Conservation (phyloP, 768 basidiomycete genomes). For the Leccinum barrowsii region DNA sequence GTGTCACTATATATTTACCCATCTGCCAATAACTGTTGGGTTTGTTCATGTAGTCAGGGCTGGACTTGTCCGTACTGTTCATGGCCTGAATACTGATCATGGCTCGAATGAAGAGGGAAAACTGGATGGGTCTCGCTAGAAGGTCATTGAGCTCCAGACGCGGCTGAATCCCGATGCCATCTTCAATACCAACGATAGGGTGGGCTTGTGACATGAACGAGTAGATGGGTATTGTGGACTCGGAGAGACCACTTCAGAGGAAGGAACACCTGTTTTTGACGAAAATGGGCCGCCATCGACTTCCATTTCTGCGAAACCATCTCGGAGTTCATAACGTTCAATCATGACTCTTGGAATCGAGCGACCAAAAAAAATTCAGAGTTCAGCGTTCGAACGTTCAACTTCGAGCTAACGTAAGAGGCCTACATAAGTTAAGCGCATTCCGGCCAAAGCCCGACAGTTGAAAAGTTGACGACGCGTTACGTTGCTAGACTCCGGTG, state of each 20-base stretch:
- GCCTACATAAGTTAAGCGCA: too few relatives aligned
- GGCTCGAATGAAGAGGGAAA: constrained; percentile 19
- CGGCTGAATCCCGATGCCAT: constrained; percentile 8
- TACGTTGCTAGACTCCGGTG: too few relatives aligned
- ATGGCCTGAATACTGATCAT: constrained; percentile 3
- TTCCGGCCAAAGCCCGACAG: too few relatives aligned
- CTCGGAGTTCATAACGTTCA: too few relatives aligned
- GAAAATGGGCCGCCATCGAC: too few relatives aligned
- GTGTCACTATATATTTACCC: not conserved
- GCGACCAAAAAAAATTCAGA: too few relatives aligned
- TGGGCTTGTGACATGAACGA: constrained; percentile 11
- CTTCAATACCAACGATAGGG: constrained; percentile 4
- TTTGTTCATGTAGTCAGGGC: constrained; percentile 9
- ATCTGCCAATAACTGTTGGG: constrained; percentile 24
- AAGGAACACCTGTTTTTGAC: not conserved
- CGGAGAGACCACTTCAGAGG: not conserved
- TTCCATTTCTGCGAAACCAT: too few relatives aligned
- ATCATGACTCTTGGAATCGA: too few relatives aligned
- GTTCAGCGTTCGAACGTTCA: too few relatives aligned
- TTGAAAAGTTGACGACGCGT: too few relatives aligned
- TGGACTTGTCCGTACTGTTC: not conserved
- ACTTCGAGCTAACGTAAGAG: too few relatives aligned
- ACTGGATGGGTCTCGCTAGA: constrained; percentile 9
- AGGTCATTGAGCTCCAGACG: constrained; percentile 19
- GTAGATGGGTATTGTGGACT: not conserved